Evolutionary conservation across 2,329 filamentous ascomycete genomes (phyloP).

Genomic region (Sporothrix brunneoviolacea): DNA sequence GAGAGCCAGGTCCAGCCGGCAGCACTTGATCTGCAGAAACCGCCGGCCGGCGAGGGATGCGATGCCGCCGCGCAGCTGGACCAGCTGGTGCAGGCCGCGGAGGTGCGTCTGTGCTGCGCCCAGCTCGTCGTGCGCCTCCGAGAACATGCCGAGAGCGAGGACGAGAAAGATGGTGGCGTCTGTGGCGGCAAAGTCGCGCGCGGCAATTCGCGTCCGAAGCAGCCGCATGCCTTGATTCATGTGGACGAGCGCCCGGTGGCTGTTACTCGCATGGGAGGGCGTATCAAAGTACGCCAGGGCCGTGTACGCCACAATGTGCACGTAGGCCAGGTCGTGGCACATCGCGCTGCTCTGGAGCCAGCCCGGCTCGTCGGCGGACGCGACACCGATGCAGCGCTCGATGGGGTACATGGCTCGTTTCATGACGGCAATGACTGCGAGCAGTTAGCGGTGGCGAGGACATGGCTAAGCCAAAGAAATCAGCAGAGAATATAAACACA

Average conservation of each 20-base stretch:
- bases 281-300: slow-evolving; percentile 7
- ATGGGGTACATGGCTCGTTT: slow-evolving; percentile 26
- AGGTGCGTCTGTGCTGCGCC: slow-evolving; percentile 1
- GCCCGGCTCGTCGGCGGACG: slow-evolving; percentile 21
- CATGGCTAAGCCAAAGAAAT: background rate
- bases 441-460: slow-evolving; percentile 21
- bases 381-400: slow-evolving; percentile 26
- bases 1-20: background rate
- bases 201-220: background rate
- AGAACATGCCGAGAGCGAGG: background rate
- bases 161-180: slow-evolving; percentile 6
- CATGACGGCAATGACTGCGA: slow-evolving; percentile 24
- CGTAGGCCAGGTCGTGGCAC: background rate
- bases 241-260: background rate
- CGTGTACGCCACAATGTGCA: background rate
- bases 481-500: background rate
- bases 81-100: background rate
- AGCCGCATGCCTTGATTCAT: background rate
- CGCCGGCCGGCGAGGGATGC: background rate
- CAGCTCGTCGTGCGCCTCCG: background rate
- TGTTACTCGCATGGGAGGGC: background rate
- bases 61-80: slow-evolving; percentile 1
- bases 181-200: background rate
- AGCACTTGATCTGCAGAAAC: slow-evolving; percentile 6
- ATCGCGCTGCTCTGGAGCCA: slow-evolving; percentile 27